Conservation (phyloP, 331 rosid genomes). For the Prunus yedoensis region DNA sequence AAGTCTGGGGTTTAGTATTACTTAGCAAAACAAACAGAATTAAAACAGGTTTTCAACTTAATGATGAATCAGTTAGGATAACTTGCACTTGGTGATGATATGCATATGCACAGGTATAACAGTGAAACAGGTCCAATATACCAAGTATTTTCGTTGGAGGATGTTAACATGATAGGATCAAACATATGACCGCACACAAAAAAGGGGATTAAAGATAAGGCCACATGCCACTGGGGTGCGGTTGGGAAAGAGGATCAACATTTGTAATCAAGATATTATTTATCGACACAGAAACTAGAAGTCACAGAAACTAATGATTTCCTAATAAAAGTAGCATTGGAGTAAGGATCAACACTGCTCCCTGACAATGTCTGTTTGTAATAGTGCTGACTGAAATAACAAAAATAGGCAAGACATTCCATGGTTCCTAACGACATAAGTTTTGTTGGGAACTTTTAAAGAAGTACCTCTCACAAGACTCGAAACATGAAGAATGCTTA, state of each 20-base stretch:
- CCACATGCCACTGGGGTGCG: too few relatives aligned
- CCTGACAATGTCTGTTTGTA: not conserved
- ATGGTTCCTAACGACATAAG: conserved; percentile 1
- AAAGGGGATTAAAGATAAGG: too few relatives aligned
- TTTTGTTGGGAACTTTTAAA: not conserved
- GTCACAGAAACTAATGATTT: not conserved
- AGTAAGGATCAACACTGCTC: not conserved
- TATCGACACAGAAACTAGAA: not conserved
- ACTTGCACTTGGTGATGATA: not conserved
- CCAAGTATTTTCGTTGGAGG: not conserved
- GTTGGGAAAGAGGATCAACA: too few relatives aligned
- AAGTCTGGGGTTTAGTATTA: not conserved
- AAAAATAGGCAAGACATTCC: not conserved
- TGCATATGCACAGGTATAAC: not conserved
- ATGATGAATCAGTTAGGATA: not conserved
- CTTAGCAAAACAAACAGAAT: too few relatives aligned
- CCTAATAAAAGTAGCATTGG: not conserved
- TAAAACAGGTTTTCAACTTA: not conserved
- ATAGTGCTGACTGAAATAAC: not conserved
- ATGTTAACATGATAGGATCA: not conserved
- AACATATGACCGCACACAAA: too few relatives aligned
- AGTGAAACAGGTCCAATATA: not conserved
- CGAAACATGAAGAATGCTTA: not conserved
- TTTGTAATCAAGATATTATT: not conserved
- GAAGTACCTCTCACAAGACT: not conserved